These are phyloP conservation scores for Wickerhamomyces mucosus DNA, from an alignment of 805 yeast genomes.

Conservation along the genomic window DNA sequence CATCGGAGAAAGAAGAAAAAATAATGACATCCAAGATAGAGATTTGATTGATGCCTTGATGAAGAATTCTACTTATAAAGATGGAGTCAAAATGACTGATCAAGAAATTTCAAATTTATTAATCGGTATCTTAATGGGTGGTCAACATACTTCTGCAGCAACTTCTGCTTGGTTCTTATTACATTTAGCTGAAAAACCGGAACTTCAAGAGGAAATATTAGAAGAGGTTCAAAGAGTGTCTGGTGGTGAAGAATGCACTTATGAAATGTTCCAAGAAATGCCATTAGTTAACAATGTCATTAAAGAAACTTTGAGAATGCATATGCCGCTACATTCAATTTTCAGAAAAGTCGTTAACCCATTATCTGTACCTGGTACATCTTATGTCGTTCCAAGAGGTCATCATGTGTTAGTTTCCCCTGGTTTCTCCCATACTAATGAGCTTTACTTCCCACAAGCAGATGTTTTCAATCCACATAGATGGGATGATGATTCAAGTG, in stretches of 20 bases:
- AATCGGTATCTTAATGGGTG: conserved; percentile 97
- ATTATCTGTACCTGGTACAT: conserved; percentile 69
- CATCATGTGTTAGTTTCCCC: conserved; percentile 90
- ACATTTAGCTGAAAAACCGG: conserved; percentile 83
- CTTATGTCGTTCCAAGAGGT: conserved; percentile 78
- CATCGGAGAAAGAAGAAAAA: conserved; percentile 61
- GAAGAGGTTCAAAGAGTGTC: conserved; percentile 63
- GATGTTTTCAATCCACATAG: conserved; percentile 72
- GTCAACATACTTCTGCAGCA: conserved; percentile 96
- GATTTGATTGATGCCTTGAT: conserved; percentile 86
- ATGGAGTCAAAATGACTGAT: conserved; percentile 91
- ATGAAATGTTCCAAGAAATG: conserved; percentile 76
- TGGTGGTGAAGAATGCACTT: conserved; percentile 54
- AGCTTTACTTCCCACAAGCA: conserved; percentile 73
- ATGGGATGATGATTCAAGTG: conserved; percentile 46
- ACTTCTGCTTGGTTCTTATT: conserved; percentile 93
- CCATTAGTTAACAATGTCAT: conserved; percentile 74
- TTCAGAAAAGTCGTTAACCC: conserved; percentile 83
- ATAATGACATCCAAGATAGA: conserved; percentile 72
- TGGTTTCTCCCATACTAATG: conserved; percentile 77
- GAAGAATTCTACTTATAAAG: conserved; percentile 79
- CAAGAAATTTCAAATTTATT: conserved; percentile 87
- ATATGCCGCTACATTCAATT: conserved; percentile 92
- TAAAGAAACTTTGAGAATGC: conserved; percentile 91
- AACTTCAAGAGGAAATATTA: conserved; percentile 72